Conservation (phyloP, 179 eudicot genomes). For the Silene coronaria region DNA sequence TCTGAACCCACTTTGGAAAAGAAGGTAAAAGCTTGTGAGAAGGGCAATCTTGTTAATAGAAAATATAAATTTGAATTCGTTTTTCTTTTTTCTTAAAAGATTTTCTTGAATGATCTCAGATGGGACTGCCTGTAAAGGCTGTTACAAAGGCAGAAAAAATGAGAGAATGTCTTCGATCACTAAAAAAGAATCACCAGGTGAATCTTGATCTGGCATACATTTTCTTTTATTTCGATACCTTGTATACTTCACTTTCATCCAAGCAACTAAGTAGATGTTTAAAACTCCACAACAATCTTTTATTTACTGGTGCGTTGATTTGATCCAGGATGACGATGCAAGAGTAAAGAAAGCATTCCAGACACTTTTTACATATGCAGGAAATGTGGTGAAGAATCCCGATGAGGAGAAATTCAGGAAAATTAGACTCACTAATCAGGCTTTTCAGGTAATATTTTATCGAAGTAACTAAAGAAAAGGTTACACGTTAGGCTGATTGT, state of each 20-base stretch:
- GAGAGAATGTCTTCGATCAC: conserved; percentile 92
- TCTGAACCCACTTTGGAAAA: conserved; percentile 76
- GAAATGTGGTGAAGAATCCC: conserved; percentile 80
- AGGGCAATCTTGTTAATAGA: conserved; percentile 1
- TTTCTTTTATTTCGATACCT: not conserved
- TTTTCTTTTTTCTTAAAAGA: too few species aligned
- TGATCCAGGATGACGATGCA: conserved; percentile 76
- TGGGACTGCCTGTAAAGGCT: conserved; percentile 73
- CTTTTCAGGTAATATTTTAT: conserved; percentile 60
- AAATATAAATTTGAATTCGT: not conserved
- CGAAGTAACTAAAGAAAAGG: not conserved
- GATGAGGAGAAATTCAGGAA: conserved; percentile 94
- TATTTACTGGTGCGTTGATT: not conserved
- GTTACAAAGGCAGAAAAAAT: conserved; percentile 87
- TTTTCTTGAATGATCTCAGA: conserved; percentile 38
- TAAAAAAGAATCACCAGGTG: conserved; percentile 88
- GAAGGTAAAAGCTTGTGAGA: conserved; percentile 43
- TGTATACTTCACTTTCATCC: not conserved
- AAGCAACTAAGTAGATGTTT: conserved; percentile 4
- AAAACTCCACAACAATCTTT: not conserved
- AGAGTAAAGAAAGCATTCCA: conserved; percentile 87
- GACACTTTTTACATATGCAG: conserved; percentile 75
- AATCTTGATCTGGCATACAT: not conserved
- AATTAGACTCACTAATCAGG: conserved; percentile 77
- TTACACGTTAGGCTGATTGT: not conserved